Conservation (phyloP, 2,329 filamentous ascomycete species). For the Macrophomina pseudophaseolina region DNA sequence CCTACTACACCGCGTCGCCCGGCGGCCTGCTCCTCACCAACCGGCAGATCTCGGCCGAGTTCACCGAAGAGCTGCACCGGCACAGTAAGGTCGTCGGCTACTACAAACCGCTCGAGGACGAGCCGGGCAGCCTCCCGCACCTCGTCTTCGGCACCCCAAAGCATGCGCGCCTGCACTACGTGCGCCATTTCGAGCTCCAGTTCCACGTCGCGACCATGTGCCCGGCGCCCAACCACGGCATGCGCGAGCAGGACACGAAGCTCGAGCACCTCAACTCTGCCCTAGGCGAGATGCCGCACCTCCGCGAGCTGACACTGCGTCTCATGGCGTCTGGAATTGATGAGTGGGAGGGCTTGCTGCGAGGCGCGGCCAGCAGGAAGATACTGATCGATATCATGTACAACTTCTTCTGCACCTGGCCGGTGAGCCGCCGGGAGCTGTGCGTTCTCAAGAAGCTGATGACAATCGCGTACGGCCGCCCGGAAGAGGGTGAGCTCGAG, state of each 20-base stretch:
- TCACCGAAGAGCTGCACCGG: background rate
- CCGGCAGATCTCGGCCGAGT: background rate
- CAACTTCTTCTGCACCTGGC: too few relatives aligned
- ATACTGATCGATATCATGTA: too few relatives aligned
- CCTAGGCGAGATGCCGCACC: background rate
- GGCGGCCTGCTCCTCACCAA: slow-evolving; percentile 1
- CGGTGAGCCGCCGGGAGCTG: background rate
- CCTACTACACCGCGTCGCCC: background rate
- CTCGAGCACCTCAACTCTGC: background rate
- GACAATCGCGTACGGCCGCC: background rate
- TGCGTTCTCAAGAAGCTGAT: background rate
- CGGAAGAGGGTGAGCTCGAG: background rate
- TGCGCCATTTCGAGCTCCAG: background rate
- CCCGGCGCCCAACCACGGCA: background rate
- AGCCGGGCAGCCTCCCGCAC: too few relatives aligned
- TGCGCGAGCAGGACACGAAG: background rate
- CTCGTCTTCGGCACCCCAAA: too few relatives aligned
- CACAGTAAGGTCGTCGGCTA: background rate
- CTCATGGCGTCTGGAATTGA: background rate
- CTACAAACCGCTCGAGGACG: background rate
- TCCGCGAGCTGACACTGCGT: background rate
- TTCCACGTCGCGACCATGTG: background rate
- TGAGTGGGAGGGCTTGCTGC: background rate
- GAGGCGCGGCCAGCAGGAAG: too few relatives aligned
- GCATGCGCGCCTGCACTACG: background rate